Base-by-base conservation (phyloP, 306 rosid genomes). In the Medicago lupulina region DNA sequence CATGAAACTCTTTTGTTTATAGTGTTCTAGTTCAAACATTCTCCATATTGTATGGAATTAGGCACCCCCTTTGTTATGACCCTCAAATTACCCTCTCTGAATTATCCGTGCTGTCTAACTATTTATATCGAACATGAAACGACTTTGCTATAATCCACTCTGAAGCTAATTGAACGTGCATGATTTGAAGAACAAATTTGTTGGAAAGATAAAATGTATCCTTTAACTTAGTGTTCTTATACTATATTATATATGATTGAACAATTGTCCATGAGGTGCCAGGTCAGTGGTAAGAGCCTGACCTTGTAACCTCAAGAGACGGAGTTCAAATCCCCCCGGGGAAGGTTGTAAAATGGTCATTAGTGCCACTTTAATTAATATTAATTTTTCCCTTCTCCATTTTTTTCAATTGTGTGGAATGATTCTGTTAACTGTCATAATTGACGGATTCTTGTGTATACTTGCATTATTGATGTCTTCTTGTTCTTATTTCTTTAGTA, bases 401-500 rank as follows among this genome's bases (percentile, higher is more conserved):
- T 34, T 34, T 34, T 4, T 34, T 5, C 38, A 5, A 4, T 5
- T 34, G 7, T 34, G 60, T 73, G 64, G 46, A 68, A 74, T 51
- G 67, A 53, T 61, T 73, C 51, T 44, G 28, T 62, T 14, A 78
- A 62, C 51, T 39, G 59, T 41, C 6, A 71, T 55, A 18, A 21
- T 65, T 46, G 21, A 12, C 49, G 70, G 73, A 23, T 76, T 80
- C 14, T 34, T 28, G 31, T 28, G 31, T 28, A 28, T 28, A 4
- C 50, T 47, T 81, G 73, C 60, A 47, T 54, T 71, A 38, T 15
- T 55, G 41, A 34, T 73, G 55, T 67, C 51, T 62, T 21, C 50
- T 38, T 23, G 51, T 59, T 80, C 36, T 78, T 82, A 55, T 63
- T 83, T 57, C n/a, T 85, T 58, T 59, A 53, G 58, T 65, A 39